Evolutionary conservation across 441 rosid species (phyloP).

Genomic region (Breynia disticha): DNA sequence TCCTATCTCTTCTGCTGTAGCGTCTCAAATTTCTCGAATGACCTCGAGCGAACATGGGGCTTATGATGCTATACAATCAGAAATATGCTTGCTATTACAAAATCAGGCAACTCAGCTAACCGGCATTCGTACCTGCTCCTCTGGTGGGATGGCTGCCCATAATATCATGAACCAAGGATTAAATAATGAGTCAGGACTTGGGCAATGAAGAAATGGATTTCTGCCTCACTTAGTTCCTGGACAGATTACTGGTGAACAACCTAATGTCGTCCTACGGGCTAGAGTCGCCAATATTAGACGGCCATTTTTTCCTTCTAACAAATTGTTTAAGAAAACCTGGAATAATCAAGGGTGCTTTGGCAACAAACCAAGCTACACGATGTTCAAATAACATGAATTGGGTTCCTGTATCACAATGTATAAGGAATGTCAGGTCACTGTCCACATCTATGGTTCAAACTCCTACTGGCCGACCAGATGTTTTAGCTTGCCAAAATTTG

Average conservation of each 20-base stretch:
- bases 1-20: constrained; percentile 6
- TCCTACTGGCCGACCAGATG: constrained; percentile 14
- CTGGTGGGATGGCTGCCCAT: constrained; percentile 20
- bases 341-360: constrained; percentile 10
- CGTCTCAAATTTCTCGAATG: constrained; percentile 21
- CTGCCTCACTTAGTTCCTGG: constrained; percentile 14
- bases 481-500: constrained; percentile 11
- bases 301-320: constrained; percentile 19
- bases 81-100: not conserved
- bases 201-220: constrained; percentile 17
- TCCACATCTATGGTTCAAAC: constrained; percentile 15
- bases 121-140: constrained; percentile 30
- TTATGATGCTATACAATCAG: not conserved
- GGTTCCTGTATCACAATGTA: constrained; percentile 18
- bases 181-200: constrained; percentile 8
- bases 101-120: not conserved
- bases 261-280: constrained; percentile 23
- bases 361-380: constrained; percentile 13
- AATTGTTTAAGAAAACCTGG: constrained; percentile 22
- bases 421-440: constrained; percentile 15
- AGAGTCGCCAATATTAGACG: constrained; percentile 20
- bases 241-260: constrained; percentile 21
- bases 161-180: constrained; percentile 21
- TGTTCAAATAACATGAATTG: constrained; percentile 17
- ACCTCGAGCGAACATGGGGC: constrained; percentile 9